phyloP scores from a whole-genome alignment of 768 basidiomycete species.

The Suillus subalutaceus region DNA sequence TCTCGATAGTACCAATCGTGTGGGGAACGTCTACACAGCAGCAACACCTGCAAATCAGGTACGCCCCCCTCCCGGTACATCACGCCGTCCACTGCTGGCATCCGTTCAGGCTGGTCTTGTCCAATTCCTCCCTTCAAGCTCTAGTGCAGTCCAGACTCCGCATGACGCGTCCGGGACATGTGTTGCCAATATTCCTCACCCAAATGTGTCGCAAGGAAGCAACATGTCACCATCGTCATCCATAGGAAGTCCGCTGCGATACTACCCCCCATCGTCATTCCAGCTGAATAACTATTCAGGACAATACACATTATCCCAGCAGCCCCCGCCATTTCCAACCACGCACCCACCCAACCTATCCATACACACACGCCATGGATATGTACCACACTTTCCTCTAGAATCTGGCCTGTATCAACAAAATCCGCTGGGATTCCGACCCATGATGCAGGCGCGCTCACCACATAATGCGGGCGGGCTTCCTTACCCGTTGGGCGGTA shows the following conservation, averaged over 20 bases:
- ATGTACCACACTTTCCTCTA: constrained; percentile 37
- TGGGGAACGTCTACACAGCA: constrained; percentile 4
- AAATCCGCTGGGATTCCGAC: constrained; percentile 43
- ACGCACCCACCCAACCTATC: constrained; percentile 35
- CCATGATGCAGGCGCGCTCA: constrained; percentile 39
- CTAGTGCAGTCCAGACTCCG: background rate
- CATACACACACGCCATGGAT: constrained; percentile 38
- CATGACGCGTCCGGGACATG: background rate
- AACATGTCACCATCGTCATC: constrained; percentile 16
- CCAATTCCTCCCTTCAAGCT: background rate
- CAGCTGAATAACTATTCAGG: constrained; percentile 41
- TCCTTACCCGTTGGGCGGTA: constrained; percentile 36
- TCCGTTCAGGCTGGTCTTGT: constrained; percentile 11
- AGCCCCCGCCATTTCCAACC: constrained; percentile 29
- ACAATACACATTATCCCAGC: constrained; percentile 53
- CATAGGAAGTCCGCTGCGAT: constrained; percentile 25
- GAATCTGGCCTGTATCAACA: constrained; percentile 44
- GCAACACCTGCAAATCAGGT: constrained; percentile 6
- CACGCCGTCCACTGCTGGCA: background rate
- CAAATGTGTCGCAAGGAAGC: constrained; percentile 3
- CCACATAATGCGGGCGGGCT: constrained; percentile 44
- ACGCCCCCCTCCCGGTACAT: constrained; percentile 1
- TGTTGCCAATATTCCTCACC: background rate
- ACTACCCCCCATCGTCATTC: constrained; percentile 32
- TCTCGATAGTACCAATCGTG: background rate